Evolutionary conservation across 805 yeast genomes (phyloP).

Genomic region (Zygosaccharomyces rouxii): DNA sequence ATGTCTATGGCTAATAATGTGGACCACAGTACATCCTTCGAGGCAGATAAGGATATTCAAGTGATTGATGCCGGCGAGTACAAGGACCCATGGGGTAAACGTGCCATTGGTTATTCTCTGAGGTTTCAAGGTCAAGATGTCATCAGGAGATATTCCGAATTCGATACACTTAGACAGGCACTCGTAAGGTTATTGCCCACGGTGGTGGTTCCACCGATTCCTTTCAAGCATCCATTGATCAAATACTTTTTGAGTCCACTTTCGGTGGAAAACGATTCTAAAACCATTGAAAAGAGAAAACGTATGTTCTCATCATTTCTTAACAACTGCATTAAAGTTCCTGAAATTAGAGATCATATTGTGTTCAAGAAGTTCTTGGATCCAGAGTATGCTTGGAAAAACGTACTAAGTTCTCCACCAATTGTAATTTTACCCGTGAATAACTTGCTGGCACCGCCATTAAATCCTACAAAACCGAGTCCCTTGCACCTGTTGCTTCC

Average conservation of each 20-base stretch:
- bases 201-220: slow-evolving; percentile 86
- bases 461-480: slow-evolving; percentile 52
- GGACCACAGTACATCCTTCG: background rate
- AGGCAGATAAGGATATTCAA: slow-evolving; percentile 27
- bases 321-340: slow-evolving; percentile 62
- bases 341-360: slow-evolving; percentile 51
- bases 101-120: slow-evolving; percentile 82
- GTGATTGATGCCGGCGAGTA: slow-evolving; percentile 84
- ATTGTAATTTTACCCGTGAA: slow-evolving; percentile 49
- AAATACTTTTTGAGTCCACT: slow-evolving; percentile 42
- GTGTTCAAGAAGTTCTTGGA: slow-evolving; percentile 76
- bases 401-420: slow-evolving; percentile 58
- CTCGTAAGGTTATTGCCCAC: slow-evolving; percentile 74
- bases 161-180: slow-evolving; percentile 73
- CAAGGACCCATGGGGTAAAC: slow-evolving; percentile 69
- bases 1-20: slow-evolving; percentile 25
- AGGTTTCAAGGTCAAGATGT: slow-evolving; percentile 55
- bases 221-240: slow-evolving; percentile 70
- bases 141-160: slow-evolving; percentile 86
- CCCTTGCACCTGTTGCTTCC: slow-evolving; percentile 62
- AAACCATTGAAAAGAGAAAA: slow-evolving; percentile 61
- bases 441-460: slow-evolving; percentile 56
- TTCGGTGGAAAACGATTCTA: slow-evolving; percentile 41
- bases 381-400: slow-evolving; percentile 81
- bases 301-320: slow-evolving; percentile 73